Percentiles rank a stretch among this genome's conserved stretches.
Conservation (phyloP, 495 filamentous ascomycete genomes). For the Coniosporium apollinis region DNA sequence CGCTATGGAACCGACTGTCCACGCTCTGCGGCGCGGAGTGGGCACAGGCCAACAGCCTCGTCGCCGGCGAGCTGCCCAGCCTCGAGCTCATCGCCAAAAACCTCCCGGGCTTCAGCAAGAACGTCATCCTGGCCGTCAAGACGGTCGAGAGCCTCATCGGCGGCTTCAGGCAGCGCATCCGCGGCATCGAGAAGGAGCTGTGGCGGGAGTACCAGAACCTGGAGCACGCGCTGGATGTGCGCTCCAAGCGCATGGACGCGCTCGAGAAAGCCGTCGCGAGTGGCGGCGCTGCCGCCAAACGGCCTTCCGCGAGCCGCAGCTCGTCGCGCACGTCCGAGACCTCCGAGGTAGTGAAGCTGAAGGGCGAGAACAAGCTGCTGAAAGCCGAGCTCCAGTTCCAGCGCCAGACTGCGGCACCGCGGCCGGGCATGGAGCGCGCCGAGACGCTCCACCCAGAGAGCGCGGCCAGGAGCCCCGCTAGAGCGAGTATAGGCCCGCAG, state of each 20-base stretch:
- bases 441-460: background rate
- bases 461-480: constrained; percentile 5
- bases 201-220: constrained; percentile 80
- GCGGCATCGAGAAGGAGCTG: constrained; percentile 69
- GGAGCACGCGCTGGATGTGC: constrained; percentile 60
- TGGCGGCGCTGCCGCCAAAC: constrained; percentile 9
- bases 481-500: too few relatives aligned
- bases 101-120: constrained; percentile 73
- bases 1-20: constrained; percentile 74
- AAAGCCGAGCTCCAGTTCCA: constrained; percentile 70
- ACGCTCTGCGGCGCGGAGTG: constrained; percentile 81
- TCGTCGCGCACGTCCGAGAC: constrained; percentile 25
- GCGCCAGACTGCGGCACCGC: constrained; percentile 28
- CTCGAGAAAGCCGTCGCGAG: constrained; percentile 51
- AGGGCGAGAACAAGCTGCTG: constrained; percentile 63
- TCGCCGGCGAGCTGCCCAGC: constrained; percentile 70
- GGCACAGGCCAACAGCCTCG: constrained; percentile 74
- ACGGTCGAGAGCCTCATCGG: constrained; percentile 66
- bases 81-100: constrained; percentile 61
- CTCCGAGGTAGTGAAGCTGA: constrained; percentile 44
- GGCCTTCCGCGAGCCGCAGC: constrained; percentile 24
- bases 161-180: constrained; percentile 67
- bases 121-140: constrained; percentile 73
- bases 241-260: constrained; percentile 73
- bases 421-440: constrained; percentile 9